These are phyloP conservation scores for Peniophora sp. DNA, from an alignment of 1,284 basidiomycete genomes.

Conservation along the genomic window DNA sequence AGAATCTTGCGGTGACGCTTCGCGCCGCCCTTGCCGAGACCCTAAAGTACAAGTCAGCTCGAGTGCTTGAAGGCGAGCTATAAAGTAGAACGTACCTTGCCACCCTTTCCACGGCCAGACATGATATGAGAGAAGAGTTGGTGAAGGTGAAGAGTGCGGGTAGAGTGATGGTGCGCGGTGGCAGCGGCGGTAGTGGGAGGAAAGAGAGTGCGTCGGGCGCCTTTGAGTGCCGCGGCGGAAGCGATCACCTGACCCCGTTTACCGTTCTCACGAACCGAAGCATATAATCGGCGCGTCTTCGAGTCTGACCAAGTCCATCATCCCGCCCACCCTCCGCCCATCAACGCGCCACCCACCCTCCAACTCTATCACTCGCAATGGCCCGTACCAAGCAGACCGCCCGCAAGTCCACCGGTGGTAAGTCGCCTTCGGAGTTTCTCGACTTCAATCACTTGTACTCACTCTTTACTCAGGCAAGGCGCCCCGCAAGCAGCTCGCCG, in stretches of 20 bases:
- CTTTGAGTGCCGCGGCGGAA: not conserved
- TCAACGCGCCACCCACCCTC: not conserved
- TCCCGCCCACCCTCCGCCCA: not conserved
- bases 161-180: not conserved
- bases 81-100: slow-evolving; percentile 14
- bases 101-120: slow-evolving; percentile 54
- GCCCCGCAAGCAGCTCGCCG: slow-evolving; percentile 63
- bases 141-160: not conserved
- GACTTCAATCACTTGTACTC: slow-evolving; percentile 4
- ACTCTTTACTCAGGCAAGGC: slow-evolving; percentile 49
- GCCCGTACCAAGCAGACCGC: slow-evolving; percentile 2
- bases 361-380: not conserved
- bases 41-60: slow-evolving; percentile 22
- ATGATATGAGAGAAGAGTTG: slow-evolving; percentile 21
- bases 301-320: not conserved
- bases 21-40: slow-evolving; percentile 73
- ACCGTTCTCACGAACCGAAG: not conserved
- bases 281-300: not conserved
- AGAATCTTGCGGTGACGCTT: slow-evolving; percentile 77
- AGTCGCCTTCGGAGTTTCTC: not conserved
- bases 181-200: not conserved
- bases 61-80: no score
- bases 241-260: not conserved
- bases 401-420: slow-evolving; percentile 1
- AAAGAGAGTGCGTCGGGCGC: not conserved